These are phyloP conservation scores for Rhodotorula babjevae DNA, from an alignment of 768 basidiomycete species.

Conservation along the genomic window DNA sequence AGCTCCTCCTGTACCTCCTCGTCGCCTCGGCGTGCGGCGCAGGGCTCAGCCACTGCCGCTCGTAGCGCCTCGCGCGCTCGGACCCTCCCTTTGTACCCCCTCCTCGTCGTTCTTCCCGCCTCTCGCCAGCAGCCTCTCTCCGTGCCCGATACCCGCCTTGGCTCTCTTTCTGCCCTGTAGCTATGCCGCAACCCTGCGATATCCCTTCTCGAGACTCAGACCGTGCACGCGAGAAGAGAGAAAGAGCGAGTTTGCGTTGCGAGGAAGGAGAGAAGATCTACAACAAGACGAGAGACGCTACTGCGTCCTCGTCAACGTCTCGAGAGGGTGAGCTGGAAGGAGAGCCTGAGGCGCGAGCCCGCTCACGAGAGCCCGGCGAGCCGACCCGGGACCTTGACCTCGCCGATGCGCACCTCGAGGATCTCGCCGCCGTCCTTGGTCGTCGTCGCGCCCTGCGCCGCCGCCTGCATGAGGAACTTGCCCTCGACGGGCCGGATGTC, in stretches of 20 bases:
- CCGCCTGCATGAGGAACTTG: conserved; percentile 59
- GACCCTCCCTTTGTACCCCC: neutral
- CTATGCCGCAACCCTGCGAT: neutral
- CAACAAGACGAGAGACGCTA: no score
- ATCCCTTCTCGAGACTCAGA: neutral
- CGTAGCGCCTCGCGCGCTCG: neutral
- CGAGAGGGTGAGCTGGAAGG: neutral
- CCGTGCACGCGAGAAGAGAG: neutral
- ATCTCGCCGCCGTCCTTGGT: conserved; percentile 39
- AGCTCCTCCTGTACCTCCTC: conserved; percentile 76
- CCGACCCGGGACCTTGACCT: conserved; percentile 41
- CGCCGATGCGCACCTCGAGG: conserved; percentile 36
- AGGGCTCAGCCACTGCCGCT: conserved; percentile 49
- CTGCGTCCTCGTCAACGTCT: no score
- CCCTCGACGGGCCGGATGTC: conserved; percentile 65
- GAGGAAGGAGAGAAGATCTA: no score
- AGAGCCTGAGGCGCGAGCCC: neutral
- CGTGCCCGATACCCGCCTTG: neutral
- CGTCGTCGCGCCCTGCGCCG: conserved; percentile 48
- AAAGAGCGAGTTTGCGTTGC: no score
- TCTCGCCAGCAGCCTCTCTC: neutral
- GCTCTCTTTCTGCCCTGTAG: neutral
- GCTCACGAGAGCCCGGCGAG: conserved; percentile 44
- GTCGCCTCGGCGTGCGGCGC: conserved; percentile 86
- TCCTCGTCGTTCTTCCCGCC: neutral